Evolutionary conservation across 1,284 basidiomycete genomes (phyloP).

Genomic region (Rhodotorula sp.): DNA sequence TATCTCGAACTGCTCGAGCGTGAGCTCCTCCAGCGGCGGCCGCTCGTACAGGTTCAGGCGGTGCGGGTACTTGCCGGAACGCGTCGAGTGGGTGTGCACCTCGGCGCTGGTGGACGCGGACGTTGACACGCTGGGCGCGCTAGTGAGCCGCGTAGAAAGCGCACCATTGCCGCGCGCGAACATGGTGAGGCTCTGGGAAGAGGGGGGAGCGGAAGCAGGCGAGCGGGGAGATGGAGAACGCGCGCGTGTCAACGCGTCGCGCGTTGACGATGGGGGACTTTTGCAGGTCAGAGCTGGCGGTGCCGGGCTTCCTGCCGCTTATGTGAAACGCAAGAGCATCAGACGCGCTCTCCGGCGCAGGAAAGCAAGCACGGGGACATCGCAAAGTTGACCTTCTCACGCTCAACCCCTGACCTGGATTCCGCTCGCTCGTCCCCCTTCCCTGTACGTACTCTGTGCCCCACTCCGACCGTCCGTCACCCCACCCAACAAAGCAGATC

Average conservation of each 20-base stretch:
- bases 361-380: too few relatives aligned
- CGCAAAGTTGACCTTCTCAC: too few relatives aligned
- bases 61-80: conserved; percentile 60
- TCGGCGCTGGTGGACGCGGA: neutral
- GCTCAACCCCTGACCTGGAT: too few relatives aligned
- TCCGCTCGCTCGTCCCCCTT: too few relatives aligned
- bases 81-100: conserved; percentile 5
- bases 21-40: conserved; percentile 87
- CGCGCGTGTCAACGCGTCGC: neutral
- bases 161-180: neutral
- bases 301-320: too few relatives aligned
- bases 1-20: conserved; percentile 93
- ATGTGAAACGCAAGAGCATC: too few relatives aligned
- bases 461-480: too few relatives aligned
- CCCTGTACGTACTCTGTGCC: too few relatives aligned
- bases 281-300: too few relatives aligned
- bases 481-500: conserved; percentile 14
- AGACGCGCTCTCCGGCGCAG: too few relatives aligned
- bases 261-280: too few relatives aligned
- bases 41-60: conserved; percentile 83
- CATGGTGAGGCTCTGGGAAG: neutral
- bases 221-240: neutral
- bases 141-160: neutral
- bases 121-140: neutral
- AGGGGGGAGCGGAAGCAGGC: neutral